A percentile compares a stretch with the other conserved stretches of the same genome.
Conservation (phyloP, 768 basidiomycete species). For the Ramaria sp. region DNA sequence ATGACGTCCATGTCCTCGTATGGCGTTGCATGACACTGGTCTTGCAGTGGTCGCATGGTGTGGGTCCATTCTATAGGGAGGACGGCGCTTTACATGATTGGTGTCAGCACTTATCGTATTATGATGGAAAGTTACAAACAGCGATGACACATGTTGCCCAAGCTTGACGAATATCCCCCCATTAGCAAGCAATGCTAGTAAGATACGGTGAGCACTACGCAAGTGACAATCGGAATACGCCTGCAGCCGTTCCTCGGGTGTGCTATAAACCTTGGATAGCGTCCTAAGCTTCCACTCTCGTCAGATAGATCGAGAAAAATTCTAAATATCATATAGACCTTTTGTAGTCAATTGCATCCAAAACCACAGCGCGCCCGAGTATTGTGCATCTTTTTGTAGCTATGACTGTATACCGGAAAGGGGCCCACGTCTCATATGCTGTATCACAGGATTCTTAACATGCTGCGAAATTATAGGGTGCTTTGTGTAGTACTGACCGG, state of each 20-base stretch:
- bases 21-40: constrained; percentile 86
- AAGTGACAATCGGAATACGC: constrained; percentile 74
- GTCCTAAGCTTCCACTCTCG: constrained; percentile 21
- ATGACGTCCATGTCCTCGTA: constrained; percentile 67
- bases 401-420: constrained; percentile 65
- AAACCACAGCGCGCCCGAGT: constrained; percentile 44
- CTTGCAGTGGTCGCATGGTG: constrained; percentile 61
- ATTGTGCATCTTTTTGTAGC: constrained; percentile 73
- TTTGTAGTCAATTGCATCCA: constrained; percentile 65
- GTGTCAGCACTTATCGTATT: background rate
- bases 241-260: constrained; percentile 36
- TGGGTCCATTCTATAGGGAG: constrained; percentile 55
- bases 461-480: background rate
- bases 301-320: background rate
- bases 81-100: constrained; percentile 30
- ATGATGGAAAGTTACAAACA: constrained; percentile 24
- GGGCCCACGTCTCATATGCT: constrained; percentile 59
- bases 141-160: constrained; percentile 80
- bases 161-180: constrained; percentile 86
- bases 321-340: constrained; percentile 9
- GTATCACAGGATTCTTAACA: background rate
- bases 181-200: constrained; percentile 79
- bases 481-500: background rate
- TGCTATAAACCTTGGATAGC: constrained; percentile 41
- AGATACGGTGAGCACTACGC: constrained; percentile 68